Evolutionary conservation across 2,329 filamentous ascomycete species (phyloP).

Genomic region (Didymella lethalis): DNA sequence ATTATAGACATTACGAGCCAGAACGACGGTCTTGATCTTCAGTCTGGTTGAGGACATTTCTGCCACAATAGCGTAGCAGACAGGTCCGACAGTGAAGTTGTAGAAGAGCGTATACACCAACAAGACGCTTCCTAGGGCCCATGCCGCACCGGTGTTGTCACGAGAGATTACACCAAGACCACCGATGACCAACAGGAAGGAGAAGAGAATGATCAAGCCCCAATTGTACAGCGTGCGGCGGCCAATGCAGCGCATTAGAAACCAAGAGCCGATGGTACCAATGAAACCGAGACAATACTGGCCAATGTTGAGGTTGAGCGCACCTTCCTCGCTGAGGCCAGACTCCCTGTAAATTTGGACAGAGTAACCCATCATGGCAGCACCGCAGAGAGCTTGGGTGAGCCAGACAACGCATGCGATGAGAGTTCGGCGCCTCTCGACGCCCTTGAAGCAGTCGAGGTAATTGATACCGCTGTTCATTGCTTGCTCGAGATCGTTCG

Average conservation of each 20-base stretch:
- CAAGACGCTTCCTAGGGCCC: slow-evolving; percentile 39
- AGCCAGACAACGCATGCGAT: slow-evolving; percentile 64
- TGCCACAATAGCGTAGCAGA: slow-evolving; percentile 85
- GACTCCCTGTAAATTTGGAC: slow-evolving; percentile 39
- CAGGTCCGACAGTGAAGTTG: slow-evolving; percentile 84
- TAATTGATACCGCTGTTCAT: slow-evolving; percentile 54
- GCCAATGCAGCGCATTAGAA: slow-evolving; percentile 66
- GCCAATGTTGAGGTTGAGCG: slow-evolving; percentile 19
- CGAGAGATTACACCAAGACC: slow-evolving; percentile 70
- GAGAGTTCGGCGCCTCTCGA: slow-evolving; percentile 60
- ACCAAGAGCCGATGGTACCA: slow-evolving; percentile 64
- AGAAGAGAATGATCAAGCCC: slow-evolving; percentile 12
- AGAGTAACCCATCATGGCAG: slow-evolving; percentile 19
- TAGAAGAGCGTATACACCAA: slow-evolving; percentile 69
- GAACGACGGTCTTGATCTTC: slow-evolving; percentile 87
- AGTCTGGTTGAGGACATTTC: slow-evolving; percentile 82
- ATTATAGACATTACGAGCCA: slow-evolving; percentile 79
- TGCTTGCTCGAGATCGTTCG: slow-evolving; percentile 60
- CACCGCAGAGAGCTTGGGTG: slow-evolving; percentile 64
- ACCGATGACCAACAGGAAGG: slow-evolving; percentile 68
- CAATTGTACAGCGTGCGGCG: slow-evolving; percentile 14
- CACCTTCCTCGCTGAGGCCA: slow-evolving; percentile 14
- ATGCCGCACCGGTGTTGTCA: slow-evolving; percentile 55
- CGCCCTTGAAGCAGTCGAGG: slow-evolving; percentile 62
- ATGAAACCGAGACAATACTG: slow-evolving; percentile 20